Conservation (phyloP, 345 rosid species). For the Dipteronia sinensis region DNA sequence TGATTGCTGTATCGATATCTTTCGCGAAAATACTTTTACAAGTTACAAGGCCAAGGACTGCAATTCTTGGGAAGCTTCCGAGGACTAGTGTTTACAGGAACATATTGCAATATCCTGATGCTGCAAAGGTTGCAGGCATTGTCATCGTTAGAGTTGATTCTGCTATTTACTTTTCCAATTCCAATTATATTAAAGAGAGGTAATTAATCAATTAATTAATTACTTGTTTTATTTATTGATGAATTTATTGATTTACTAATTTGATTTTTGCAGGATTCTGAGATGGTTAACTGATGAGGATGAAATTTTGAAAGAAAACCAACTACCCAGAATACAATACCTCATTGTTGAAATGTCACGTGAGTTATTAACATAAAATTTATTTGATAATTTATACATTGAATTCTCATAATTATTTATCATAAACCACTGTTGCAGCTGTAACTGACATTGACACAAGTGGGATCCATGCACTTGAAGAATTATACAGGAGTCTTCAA, state of each 20-base stretch:
- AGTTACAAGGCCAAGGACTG: slow-evolving; percentile 82
- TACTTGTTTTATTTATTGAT: neutral
- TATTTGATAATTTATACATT: no score
- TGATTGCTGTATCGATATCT: slow-evolving; percentile 83
- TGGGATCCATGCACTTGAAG: slow-evolving; percentile 80
- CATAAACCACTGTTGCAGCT: slow-evolving; percentile 40
- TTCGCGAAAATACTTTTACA: slow-evolving; percentile 83
- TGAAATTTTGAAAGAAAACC: slow-evolving; percentile 37
- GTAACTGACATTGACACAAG: slow-evolving; percentile 89
- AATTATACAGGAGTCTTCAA: slow-evolving; percentile 56
- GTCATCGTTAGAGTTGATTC: slow-evolving; percentile 84
- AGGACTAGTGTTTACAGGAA: slow-evolving; percentile 70
- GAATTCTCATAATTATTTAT: no score
- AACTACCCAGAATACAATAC: slow-evolving; percentile 50
- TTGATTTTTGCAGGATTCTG: slow-evolving; percentile 47
- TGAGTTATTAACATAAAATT: slow-evolving; percentile 11
- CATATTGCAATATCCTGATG: slow-evolving; percentile 71
- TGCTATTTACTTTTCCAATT: slow-evolving; percentile 82
- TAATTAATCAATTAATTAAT: neutral
- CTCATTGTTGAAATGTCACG: slow-evolving; percentile 82
- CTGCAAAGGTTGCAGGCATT: slow-evolving; percentile 63
- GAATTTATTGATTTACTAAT: neutral
- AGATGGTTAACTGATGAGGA: slow-evolving; percentile 81
- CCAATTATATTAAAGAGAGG: slow-evolving; percentile 80
- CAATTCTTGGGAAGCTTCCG: slow-evolving; percentile 74